Percentiles rank a stretch among this genome's conserved stretches.
These are phyloP conservation scores for Inonotus obliquus DNA, from an alignment of 1,284 basidiomycete genomes.

Conservation along the genomic window DNA sequence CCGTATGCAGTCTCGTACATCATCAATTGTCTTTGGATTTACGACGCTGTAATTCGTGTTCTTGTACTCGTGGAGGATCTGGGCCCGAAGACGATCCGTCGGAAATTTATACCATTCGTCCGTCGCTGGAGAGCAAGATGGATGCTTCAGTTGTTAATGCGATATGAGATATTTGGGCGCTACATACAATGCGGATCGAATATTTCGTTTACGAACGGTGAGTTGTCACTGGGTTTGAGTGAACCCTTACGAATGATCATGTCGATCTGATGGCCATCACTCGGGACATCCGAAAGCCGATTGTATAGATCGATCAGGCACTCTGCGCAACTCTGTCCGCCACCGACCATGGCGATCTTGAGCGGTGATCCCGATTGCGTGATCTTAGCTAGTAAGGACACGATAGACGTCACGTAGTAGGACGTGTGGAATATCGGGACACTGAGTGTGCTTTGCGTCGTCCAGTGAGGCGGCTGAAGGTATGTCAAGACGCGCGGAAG, in stretches of 20 bases:
- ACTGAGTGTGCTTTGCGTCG: background rate
- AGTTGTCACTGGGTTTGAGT: conserved; percentile 52
- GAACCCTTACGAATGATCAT: conserved; percentile 52
- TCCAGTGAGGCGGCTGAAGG: conserved; percentile 23
- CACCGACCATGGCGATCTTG: conserved; percentile 48
- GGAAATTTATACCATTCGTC: conserved; percentile 37
- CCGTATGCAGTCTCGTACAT: conserved; percentile 26
- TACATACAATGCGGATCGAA: conserved; percentile 49
- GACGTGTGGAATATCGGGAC: conserved; percentile 43
- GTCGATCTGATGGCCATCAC: conserved; percentile 38
- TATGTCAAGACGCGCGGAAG: conserved; percentile 38
- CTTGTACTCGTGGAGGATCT: conserved; percentile 42
- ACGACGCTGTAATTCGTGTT: conserved; percentile 56
- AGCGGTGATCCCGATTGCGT: conserved; percentile 28
- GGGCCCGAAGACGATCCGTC: conserved; percentile 33
- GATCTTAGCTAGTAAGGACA: conserved; percentile 31
- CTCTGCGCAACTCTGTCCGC: conserved; percentile 52
- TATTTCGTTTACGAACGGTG: conserved; percentile 55
- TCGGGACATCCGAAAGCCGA: conserved; percentile 33
- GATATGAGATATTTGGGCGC: conserved; percentile 1
- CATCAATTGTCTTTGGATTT: conserved; percentile 42
- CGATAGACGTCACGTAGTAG: conserved; percentile 38
- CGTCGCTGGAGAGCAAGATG: conserved; percentile 32
- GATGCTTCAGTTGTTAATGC: conserved; percentile 2
- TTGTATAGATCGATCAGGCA: conserved; percentile 47